Conservation (phyloP, 441 rosid species). For the Pelargonium cotyledonis region DNA sequence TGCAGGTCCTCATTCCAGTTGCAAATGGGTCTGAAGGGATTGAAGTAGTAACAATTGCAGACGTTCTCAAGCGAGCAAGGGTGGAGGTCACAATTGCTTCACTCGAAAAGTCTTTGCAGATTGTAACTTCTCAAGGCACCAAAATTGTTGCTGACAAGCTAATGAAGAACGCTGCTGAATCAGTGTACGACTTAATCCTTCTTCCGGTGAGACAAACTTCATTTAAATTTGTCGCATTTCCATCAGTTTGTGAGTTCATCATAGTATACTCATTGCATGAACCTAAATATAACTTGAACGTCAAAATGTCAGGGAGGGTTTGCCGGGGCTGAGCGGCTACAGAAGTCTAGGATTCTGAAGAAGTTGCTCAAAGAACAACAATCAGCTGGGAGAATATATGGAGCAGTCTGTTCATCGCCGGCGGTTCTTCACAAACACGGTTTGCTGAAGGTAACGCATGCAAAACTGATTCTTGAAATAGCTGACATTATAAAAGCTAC, state of each 20-base stretch:
- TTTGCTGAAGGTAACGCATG: conserved; percentile 51
- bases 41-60: conserved; percentile 64
- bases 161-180: conserved; percentile 51
- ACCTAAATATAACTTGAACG: background rate
- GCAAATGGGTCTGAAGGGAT: conserved; percentile 84
- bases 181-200: conserved; percentile 62
- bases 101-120: conserved; percentile 52
- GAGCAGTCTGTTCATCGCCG: conserved; percentile 68
- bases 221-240: background rate
- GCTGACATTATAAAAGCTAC: background rate
- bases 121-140: conserved; percentile 68
- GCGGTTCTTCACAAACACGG: conserved; percentile 54
- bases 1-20: conserved; percentile 74
- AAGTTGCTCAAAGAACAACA: conserved; percentile 77
- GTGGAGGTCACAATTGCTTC: conserved; percentile 80
- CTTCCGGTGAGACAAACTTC: conserved; percentile 62
- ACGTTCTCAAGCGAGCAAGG: conserved; percentile 76
- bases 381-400: conserved; percentile 54
- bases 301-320: conserved; percentile 52
- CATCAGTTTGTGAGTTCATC: background rate
- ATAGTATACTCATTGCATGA: background rate
- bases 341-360: conserved; percentile 64
- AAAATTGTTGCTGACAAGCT: conserved; percentile 73
- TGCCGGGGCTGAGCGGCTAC: conserved; percentile 50
- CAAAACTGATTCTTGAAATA: background rate